phyloP scores from a whole-genome alignment of 768 basidiomycete genomes.

The Boletus huronensis region DNA sequence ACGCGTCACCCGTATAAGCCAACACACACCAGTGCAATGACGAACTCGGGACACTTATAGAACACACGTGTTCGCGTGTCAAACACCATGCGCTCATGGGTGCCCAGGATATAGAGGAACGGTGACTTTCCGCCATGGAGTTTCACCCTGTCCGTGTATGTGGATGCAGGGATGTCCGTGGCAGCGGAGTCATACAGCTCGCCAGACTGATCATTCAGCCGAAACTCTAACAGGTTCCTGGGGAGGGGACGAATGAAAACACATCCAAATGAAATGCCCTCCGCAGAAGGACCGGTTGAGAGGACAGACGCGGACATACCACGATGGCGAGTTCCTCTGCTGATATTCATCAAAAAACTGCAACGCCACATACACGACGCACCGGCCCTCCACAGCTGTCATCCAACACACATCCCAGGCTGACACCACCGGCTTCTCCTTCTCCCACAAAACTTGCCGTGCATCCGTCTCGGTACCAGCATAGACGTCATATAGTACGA shows the following conservation, averaged over 20 bases:
- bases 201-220: background rate
- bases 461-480: background rate
- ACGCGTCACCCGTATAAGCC: conserved; percentile 7
- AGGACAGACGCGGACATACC: background rate
- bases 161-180: background rate
- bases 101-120: background rate
- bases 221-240: background rate
- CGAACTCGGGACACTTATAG: background rate
- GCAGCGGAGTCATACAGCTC: background rate
- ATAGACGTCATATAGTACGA: background rate
- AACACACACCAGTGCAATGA: background rate
- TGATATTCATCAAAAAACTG: background rate
- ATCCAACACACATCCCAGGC: background rate
- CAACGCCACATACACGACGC: background rate
- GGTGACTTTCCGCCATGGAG: background rate
- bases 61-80: background rate
- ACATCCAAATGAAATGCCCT: background rate
- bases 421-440: fast-evolving
- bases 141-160: fast-evolving
- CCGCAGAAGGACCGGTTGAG: background rate
- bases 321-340: background rate
- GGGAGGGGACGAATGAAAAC: background rate
- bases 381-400: background rate
- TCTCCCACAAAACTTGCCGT: background rate
- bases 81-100: background rate